Conservation (phyloP, 495 filamentous ascomycete genomes). For the Xylaria grammica region DNA sequence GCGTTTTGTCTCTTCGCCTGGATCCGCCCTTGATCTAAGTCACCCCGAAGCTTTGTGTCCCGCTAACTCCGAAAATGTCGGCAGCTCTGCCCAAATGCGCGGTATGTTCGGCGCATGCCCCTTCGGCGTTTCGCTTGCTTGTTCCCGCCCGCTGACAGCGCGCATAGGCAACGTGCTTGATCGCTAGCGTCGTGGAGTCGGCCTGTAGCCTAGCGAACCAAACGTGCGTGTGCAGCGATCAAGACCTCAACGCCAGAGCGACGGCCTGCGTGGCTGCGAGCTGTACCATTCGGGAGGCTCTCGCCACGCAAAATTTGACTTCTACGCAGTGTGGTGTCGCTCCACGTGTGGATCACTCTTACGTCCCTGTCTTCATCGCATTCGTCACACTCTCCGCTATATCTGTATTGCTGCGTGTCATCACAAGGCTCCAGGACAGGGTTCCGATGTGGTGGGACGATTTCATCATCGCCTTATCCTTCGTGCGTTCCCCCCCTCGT, state of each 20-base stretch:
- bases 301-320: conserved; percentile 20
- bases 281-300: conserved; percentile 19
- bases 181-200: background rate
- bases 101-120: no score
- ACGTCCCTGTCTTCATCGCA: conserved; percentile 7
- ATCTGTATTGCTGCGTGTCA: conserved; percentile 14
- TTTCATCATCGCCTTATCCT: conserved; percentile 17
- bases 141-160: background rate
- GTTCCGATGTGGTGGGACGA: conserved; percentile 23
- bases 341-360: conserved; percentile 15
- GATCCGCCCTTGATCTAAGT: no score
- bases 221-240: background rate
- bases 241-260: conserved; percentile 6
- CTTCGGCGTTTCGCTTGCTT: no score
- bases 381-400: conserved; percentile 14
- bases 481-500: background rate
- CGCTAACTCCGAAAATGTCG: no score
- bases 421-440: conserved; percentile 6
- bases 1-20: no score
- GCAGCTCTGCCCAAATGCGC: no score
- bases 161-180: background rate
- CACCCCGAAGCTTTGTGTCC: no score
- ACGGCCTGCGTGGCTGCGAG: background rate
- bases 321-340: conserved; percentile 17
- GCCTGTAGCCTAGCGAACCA: background rate